Evolutionary conservation across 208 protist genomes (phyloP), one percentile per base, ranked within the genome.

Genomic region (Porcisia hertigi): DNA sequence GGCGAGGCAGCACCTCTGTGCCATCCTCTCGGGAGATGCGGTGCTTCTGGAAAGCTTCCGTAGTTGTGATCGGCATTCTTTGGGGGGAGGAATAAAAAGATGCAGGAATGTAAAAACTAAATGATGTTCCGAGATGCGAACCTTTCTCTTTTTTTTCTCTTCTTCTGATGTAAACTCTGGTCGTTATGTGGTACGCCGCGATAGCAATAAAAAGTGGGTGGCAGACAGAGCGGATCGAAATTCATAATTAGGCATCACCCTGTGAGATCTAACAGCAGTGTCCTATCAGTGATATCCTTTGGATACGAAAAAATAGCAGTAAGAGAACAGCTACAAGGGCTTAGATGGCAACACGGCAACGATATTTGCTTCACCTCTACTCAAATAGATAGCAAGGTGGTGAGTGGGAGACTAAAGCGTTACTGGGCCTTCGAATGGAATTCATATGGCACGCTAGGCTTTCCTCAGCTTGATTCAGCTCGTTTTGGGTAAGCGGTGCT

Each of bases 21-120:
- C 92, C 92, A 79, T 96, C 92, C 11, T 87, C 80, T 39, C 92
- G 87, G 45, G 75, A 82, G 63, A 92, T 81, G 55, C 85, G 87
- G 78, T 81, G 88, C 77, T 89, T 92, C 47, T 84, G 79, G 71
- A 96, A 96, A 36, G 90, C 88, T 49, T 91, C 87, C 75, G 70
- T 71, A 47, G 84, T 70, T 55, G 90, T 84, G 75, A 88, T 81
- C 71, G 80, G 82, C 90, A 96, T 96, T 39, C 36, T 84, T 77
- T 6, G 36, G 39, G 36, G 39, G 8, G 53, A 45, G 41, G 52
- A 62, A 57, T 23, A 71, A 12, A 66, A 23, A 18, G 0, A 58
- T 52, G 65, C 49, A 43, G n/a, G 70, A 73, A 16, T 18, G 36
- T 60, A 77, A 25, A 30, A 66, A 64, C 1, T 23, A 34, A 66